A percentile compares a stretch with the other conserved stretches of the same genome.
These are phyloP conservation scores for Neoarthrinium moseri DNA, from an alignment of 2,329 filamentous ascomycete species.

Conservation along the genomic window DNA sequence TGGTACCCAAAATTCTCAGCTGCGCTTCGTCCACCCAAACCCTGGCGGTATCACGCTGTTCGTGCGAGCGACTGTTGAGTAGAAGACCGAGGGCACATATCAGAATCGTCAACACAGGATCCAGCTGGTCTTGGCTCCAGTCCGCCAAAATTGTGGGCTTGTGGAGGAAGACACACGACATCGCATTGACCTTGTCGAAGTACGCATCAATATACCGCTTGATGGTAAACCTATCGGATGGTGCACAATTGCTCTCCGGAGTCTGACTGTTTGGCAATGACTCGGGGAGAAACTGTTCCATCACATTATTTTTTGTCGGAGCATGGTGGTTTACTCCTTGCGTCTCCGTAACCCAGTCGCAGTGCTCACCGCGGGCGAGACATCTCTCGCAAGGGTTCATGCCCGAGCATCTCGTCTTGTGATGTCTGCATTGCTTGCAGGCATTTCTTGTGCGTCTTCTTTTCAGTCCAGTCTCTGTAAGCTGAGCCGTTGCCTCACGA, in stretches of 20 bases:
- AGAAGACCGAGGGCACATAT: background rate
- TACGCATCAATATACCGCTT: slow-evolving; percentile 17
- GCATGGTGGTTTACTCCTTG: background rate
- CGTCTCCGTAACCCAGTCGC: background rate
- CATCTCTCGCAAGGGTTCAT: slow-evolving; percentile 29
- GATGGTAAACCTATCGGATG: background rate
- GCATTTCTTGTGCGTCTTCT: slow-evolving; percentile 14
- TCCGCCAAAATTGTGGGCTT: slow-evolving; percentile 18
- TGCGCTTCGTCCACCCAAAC: slow-evolving; percentile 3
- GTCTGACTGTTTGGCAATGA: background rate
- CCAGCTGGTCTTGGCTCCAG: slow-evolving; percentile 20
- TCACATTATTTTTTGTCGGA: background rate
- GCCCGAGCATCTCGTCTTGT: slow-evolving; percentile 35
- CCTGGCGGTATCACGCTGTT: background rate
- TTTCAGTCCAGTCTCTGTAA: background rate
- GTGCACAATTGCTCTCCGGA: background rate
- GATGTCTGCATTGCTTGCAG: slow-evolving; percentile 30
- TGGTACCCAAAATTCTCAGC: slow-evolving; percentile 14
- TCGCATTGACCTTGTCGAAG: slow-evolving; percentile 17
- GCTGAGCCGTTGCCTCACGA: background rate
- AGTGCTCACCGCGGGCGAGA: slow-evolving; percentile 14
- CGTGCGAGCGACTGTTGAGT: background rate
- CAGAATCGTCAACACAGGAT: slow-evolving; percentile 16
- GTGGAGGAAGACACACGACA: slow-evolving; percentile 21
- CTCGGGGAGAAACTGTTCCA: background rate